Conservation (phyloP, 148 eudicot species). For the Persicaria maculosa region DNA sequence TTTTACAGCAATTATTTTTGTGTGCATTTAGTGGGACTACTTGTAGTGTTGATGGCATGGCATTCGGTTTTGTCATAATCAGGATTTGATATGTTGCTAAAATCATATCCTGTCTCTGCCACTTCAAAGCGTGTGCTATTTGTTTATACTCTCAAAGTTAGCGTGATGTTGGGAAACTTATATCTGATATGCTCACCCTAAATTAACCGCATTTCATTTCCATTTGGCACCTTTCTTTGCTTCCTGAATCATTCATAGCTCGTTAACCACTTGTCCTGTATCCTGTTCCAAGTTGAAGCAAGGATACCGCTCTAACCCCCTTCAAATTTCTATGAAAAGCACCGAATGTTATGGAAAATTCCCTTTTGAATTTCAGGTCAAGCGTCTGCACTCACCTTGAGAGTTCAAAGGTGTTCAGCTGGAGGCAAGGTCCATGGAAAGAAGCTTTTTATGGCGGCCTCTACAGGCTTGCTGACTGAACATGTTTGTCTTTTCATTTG, state of each 20-base stretch:
- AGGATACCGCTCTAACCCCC: neutral
- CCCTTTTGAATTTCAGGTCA: neutral
- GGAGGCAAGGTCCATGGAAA: neutral
- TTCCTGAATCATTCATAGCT: neutral
- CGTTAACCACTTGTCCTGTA: neutral
- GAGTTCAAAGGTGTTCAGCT: neutral
- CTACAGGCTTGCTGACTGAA: neutral
- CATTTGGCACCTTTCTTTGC: neutral
- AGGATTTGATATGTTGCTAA: neutral
- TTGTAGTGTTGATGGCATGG: neutral
- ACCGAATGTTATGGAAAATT: neutral
- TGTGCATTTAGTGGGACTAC: neutral
- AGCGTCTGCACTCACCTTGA: neutral
- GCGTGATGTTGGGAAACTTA: neutral
- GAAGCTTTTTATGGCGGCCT: neutral
- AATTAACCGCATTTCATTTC: neutral
- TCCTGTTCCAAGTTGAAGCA: neutral
- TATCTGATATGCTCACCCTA: neutral
- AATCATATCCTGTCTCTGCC: neutral
- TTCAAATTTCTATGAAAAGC: neutral
- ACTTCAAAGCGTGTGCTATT: neutral
- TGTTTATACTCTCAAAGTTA: neutral
- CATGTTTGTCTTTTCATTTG: neutral
- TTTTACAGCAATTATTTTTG: neutral
- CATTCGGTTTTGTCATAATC: no score